Percentiles rank a stretch among this genome's conserved stretches.
Evolutionary conservation across 2,329 filamentous ascomycete species (phyloP).

Genomic region (Beauveria asiatica): DNA sequence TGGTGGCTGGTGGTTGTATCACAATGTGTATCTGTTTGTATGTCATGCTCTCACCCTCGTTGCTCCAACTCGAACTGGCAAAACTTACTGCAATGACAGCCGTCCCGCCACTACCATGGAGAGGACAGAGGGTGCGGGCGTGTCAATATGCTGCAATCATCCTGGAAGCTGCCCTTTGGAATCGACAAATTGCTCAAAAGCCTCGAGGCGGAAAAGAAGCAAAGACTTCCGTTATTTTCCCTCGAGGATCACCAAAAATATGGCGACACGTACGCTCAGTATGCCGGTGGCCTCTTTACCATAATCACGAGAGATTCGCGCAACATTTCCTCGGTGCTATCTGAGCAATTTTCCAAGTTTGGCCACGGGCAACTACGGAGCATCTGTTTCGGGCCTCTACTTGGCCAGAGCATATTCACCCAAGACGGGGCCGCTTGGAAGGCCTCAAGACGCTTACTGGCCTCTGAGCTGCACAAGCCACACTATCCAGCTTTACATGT

Average conservation of each 20-base stretch:
- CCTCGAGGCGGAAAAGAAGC: neutral
- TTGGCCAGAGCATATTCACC: constrained; percentile 2
- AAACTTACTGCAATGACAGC: neutral
- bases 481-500: neutral
- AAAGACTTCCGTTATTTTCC: neutral
- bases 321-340: constrained; percentile 4
- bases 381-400: constrained; percentile 1
- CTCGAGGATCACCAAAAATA: constrained; percentile 1
- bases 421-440: neutral
- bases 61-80: neutral
- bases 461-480: constrained; percentile 1
- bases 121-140: constrained; percentile 6
- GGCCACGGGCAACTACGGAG: constrained; percentile 1
- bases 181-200: constrained; percentile 5
- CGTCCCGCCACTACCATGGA: constrained; percentile 3
- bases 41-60: neutral
- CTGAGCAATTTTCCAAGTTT: neutral
- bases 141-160: constrained; percentile 1
- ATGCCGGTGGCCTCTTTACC: constrained; percentile 4
- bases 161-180: constrained; percentile 6
- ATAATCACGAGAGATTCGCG: constrained; percentile 2
- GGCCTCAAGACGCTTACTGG: constrained; percentile 1
- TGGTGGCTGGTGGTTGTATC: constrained; percentile 1
- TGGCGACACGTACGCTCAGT: constrained; percentile 4
- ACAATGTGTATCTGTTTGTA: constrained; percentile 1